Base-by-base conservation (phyloP, 192 early-diverging fungal species). In the Coemansia sp. region DNA sequence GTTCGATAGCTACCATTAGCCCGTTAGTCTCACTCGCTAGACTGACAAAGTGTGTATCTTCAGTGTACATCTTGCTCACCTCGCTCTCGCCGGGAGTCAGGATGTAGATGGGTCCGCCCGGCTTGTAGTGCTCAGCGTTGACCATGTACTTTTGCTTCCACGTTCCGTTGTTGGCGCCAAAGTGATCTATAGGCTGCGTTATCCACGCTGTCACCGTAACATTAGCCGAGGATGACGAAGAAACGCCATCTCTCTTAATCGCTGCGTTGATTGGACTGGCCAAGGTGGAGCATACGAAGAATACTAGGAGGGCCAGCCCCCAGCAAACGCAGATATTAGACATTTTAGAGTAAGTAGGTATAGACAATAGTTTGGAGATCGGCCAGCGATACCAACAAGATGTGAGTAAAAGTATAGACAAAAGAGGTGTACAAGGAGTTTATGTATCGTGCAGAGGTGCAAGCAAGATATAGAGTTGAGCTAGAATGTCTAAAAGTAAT, bases 1-100 rank as follows among this genome's bases (percentile, higher is more conserved):
- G 90, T 66, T 92, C 88, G 31, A 89, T 33, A 0, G 73, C 73
- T 12, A 90, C 85, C 11, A 90, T 63, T 1, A 89, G 64, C 15
- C 85, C 90, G 52, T 85, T 74, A 1, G 86, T 86, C 12, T 74
- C 64, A 57, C 85, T 73, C 1, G 87, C 87, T 39, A 90, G 52
- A 36, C 78, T 70, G 58, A 39, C 46, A 16, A 81, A 67, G 43
- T 73, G 72, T 3, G 65, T 64, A 3, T 58, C 18, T 47, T 76
- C 67, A 2, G 62, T 68, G 12, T 61, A 71, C 36, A 52, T 66
- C 24, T 38, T 27, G 36, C 53, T 65, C 29, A 75, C 49, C 16
- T 66, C 34, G 39, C 16, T 39, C 55, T 80, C 78, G 6, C 78
- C 78, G 9, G 78, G 78, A 43, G 69, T 73, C 31, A 71, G 55